phyloP scores from a whole-genome alignment of 805 yeast species.

The Zygoascus flipseniorum region DNA sequence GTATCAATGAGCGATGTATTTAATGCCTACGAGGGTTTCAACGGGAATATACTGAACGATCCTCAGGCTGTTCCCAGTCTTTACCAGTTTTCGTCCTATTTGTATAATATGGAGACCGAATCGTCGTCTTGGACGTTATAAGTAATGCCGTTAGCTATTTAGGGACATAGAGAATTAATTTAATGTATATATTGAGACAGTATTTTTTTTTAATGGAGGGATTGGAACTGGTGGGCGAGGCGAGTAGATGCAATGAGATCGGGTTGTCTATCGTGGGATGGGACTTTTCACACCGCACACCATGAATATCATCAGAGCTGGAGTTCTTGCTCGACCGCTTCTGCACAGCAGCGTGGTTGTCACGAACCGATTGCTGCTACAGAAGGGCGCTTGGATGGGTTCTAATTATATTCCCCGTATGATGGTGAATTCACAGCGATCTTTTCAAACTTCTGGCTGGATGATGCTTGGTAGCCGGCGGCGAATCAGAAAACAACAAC shows the following conservation, averaged over 20 bases:
- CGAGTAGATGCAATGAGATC: too few relatives aligned
- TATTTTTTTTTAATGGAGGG: too few relatives aligned
- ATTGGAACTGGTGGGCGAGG: too few relatives aligned
- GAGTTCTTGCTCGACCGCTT: neutral
- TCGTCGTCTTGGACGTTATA: too few relatives aligned
- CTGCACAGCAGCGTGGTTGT: neutral
- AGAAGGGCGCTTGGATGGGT: neutral
- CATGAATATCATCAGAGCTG: neutral
- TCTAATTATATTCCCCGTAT: neutral
- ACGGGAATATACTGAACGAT: neutral
- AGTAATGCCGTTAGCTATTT: too few relatives aligned
- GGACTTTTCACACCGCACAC: neutral
- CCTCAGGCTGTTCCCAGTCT: neutral
- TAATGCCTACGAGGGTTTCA: neutral
- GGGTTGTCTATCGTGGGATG: neutral
- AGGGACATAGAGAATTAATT: too few relatives aligned
- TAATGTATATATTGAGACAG: too few relatives aligned
- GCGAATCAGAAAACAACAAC: neutral
- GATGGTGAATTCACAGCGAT: neutral
- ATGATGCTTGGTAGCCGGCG: neutral
- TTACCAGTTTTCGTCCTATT: neutral
- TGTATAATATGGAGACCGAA: neutral
- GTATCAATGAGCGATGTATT: neutral
- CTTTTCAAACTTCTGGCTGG: neutral
- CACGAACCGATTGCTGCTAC: neutral